These are phyloP conservation scores for Coemansia sp. DNA, from an alignment of 192 early-diverging fungal genomes.

Conservation along the genomic window DNA sequence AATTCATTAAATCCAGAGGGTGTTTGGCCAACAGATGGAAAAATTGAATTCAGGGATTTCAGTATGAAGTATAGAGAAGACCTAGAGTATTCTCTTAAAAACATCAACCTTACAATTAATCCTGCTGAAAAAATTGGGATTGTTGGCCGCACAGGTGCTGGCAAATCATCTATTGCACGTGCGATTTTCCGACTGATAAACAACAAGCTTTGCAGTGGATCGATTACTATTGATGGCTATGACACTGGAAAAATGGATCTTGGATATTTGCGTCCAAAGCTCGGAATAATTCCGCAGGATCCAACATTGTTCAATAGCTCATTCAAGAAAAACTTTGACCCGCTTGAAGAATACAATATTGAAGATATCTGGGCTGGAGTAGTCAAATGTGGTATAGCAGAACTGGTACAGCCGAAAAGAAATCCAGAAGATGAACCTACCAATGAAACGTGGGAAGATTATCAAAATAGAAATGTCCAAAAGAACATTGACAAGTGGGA, in stretches of 20 bases:
- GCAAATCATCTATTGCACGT: conserved; percentile 70
- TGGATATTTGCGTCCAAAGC: conserved; percentile 54
- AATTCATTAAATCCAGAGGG: conserved; percentile 52
- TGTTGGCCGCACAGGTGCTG: conserved; percentile 68
- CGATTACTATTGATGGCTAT: conserved; percentile 70
- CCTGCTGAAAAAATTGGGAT: conserved; percentile 61
- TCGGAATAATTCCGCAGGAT: conserved; percentile 67
- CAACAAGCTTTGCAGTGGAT: conserved; percentile 37
- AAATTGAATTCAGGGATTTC: conserved; percentile 60
- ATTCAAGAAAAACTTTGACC: conserved; percentile 79
- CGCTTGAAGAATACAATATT: conserved; percentile 67
- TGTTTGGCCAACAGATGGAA: conserved; percentile 69
- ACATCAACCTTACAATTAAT: conserved; percentile 25
- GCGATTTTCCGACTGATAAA: conserved; percentile 72
- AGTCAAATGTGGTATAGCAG: conserved; percentile 16
- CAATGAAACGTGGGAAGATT: conserved; percentile 52
- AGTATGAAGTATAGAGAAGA: conserved; percentile 60
- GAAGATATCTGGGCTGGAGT: conserved; percentile 68
- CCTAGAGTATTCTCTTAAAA: conserved; percentile 35
- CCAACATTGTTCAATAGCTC: conserved; percentile 63
- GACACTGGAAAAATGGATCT: conserved; percentile 64
- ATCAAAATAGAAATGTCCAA: conserved; percentile 51
- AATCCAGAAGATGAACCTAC: background rate
- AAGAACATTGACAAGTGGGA: background rate
- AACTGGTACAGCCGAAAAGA: background rate